A percentile compares a stretch with the other conserved stretches of the same genome.
These are phyloP conservation scores for Mycosphaerelloides madeirae DNA, from an alignment of 2,329 filamentous ascomycete genomes.

Conservation along the genomic window DNA sequence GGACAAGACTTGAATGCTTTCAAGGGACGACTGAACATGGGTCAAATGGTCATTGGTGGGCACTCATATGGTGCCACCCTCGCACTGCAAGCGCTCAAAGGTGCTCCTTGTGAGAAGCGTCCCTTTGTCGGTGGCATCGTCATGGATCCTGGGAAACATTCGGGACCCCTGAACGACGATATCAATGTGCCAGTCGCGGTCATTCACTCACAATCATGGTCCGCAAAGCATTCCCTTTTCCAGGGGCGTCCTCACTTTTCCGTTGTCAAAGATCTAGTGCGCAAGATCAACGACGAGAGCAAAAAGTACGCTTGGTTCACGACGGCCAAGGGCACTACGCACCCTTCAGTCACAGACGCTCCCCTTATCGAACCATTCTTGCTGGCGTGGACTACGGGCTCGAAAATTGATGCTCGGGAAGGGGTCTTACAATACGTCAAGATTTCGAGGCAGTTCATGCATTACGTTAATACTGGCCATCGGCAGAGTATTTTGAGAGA, in stretches of 20 bases:
- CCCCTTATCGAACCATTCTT: slow-evolving; percentile 60
- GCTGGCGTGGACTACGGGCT: slow-evolving; percentile 58
- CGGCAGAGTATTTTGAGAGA: slow-evolving; percentile 49
- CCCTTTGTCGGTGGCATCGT: slow-evolving; percentile 56
- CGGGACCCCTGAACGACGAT: slow-evolving; percentile 57
- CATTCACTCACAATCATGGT: slow-evolving; percentile 63
- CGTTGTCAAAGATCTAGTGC: slow-evolving; percentile 55
- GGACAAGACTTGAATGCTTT: slow-evolving; percentile 48
- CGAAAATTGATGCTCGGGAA: slow-evolving; percentile 53
- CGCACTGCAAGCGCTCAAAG: slow-evolving; percentile 56
- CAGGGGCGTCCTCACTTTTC: slow-evolving; percentile 62
- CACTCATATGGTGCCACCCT: slow-evolving; percentile 65
- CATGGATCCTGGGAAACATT: slow-evolving; percentile 62
- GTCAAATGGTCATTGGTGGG: slow-evolving; percentile 54
- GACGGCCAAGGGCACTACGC: slow-evolving; percentile 41
- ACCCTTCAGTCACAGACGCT: slow-evolving; percentile 63
- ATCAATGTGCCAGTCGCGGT: slow-evolving; percentile 56
- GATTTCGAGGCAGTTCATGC: slow-evolving; percentile 54
- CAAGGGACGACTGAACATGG: slow-evolving; percentile 51
- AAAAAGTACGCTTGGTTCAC: slow-evolving; percentile 43
- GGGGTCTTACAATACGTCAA: slow-evolving; percentile 59
- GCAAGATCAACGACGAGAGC: slow-evolving; percentile 40
- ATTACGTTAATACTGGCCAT: slow-evolving; percentile 42
- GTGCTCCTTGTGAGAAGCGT: slow-evolving; percentile 39
- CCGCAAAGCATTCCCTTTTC: slow-evolving; percentile 52